Conservation (phyloP, 2,329 filamentous ascomycete species). For the Verticillium alfalfae region DNA sequence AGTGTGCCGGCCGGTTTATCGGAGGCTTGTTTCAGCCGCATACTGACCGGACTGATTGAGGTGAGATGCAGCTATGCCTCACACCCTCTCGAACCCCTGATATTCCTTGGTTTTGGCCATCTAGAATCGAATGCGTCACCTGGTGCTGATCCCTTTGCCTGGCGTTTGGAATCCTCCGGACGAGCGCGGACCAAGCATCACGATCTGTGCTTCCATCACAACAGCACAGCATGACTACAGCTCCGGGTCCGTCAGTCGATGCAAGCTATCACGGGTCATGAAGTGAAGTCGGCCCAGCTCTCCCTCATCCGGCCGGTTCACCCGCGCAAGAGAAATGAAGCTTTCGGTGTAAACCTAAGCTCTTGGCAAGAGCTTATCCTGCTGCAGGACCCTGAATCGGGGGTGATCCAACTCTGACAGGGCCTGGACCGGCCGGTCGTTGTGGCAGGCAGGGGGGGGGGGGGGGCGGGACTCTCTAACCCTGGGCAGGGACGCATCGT, state of each 20-base stretch:
- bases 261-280: neutral
- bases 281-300: neutral
- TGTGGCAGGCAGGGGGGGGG: neutral
- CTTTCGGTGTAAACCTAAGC: neutral
- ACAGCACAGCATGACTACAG: neutral
- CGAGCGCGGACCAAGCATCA: neutral
- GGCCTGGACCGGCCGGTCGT: neutral
- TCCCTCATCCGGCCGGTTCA: too few species aligned
- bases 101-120: neutral
- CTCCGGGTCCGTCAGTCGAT: too few species aligned
- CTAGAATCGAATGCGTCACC: neutral
- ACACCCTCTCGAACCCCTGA: neutral
- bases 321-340: neutral
- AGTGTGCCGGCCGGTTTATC: neutral
- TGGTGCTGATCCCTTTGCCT: neutral
- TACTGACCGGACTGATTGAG: neutral
- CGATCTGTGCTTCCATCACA: neutral
- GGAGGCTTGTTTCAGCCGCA: slow-evolving; percentile 1
- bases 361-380: neutral
- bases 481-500: neutral
- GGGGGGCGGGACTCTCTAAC: neutral
- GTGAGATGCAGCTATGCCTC: neutral
- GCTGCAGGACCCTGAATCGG: neutral
- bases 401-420: neutral
- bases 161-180: neutral